Percentiles rank a stretch among this genome's conserved stretches.
phyloP scores from a whole-genome alignment of 208 protist genomes.

The Strigomonas galati region DNA sequence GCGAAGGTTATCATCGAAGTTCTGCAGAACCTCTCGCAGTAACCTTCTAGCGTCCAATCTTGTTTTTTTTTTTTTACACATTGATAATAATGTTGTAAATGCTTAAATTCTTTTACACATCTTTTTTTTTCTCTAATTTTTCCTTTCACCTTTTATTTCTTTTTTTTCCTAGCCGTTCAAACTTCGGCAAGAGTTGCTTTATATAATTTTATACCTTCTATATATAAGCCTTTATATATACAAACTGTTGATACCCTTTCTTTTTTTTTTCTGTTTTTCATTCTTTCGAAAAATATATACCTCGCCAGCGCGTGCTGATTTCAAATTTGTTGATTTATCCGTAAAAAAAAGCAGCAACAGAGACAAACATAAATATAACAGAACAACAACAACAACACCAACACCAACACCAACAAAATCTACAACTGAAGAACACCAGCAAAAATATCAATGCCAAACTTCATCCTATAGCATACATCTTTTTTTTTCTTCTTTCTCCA shows the following conservation, averaged over 20 bases:
- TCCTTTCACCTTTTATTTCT: neutral
- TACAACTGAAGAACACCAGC: neutral
- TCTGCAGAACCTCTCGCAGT: neutral
- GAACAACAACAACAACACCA: neutral
- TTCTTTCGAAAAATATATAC: neutral
- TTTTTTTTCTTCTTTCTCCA: no score
- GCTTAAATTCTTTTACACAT: neutral
- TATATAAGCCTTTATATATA: neutral
- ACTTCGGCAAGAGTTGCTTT: no score
- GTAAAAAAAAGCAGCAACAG: no score
- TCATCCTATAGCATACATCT: neutral
- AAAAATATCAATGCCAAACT: neutral
- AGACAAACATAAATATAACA: conserved; percentile 1
- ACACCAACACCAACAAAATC: neutral
- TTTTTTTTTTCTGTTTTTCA: conserved; percentile 14
- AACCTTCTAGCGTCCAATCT: neutral
- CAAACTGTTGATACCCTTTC: conserved; percentile 1
- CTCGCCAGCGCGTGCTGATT: neutral
- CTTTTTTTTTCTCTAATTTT: neutral
- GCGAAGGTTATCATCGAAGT: neutral
- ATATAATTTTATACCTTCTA: neutral
- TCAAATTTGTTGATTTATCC: neutral
- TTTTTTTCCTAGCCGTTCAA: no score
- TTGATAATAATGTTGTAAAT: neutral
- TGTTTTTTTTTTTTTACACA: neutral